phyloP scores from a whole-genome alignment of 2,329 filamentous ascomycete species.

The Clathrospora elynae region DNA sequence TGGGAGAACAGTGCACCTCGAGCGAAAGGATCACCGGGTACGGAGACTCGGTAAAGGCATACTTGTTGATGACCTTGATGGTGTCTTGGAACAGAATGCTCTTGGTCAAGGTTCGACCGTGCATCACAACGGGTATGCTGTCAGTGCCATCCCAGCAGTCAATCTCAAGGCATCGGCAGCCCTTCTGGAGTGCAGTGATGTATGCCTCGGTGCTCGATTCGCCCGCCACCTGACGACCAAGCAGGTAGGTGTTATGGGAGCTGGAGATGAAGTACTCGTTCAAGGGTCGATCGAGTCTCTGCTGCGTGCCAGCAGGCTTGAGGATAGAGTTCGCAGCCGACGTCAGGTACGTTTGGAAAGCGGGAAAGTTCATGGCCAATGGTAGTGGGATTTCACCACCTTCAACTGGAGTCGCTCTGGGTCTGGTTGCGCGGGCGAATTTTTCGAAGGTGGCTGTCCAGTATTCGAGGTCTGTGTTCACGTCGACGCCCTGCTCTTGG shows the following conservation, averaged over 20 bases:
- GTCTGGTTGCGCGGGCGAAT: constrained; percentile 56
- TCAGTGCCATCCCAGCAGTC: constrained; percentile 97
- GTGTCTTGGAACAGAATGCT: constrained; percentile 89
- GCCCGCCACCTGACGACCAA: constrained; percentile 87
- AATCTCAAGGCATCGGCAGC: constrained; percentile 94
- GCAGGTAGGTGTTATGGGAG: constrained; percentile 96
- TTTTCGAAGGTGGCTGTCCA: constrained; percentile 78
- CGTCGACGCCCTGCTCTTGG: constrained; percentile 74
- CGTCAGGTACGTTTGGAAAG: constrained; percentile 65
- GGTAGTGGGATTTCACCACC: constrained; percentile 49
- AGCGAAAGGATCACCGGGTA: constrained; percentile 94
- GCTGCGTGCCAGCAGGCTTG: constrained; percentile 63
- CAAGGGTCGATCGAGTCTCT: constrained; percentile 77
- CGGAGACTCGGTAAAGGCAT: constrained; percentile 84
- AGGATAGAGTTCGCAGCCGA: constrained; percentile 68
- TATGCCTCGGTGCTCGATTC: constrained; percentile 95
- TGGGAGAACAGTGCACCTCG: constrained; percentile 86
- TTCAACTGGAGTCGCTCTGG: constrained; percentile 51
- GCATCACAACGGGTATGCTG: constrained; percentile 85
- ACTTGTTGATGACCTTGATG: constrained; percentile 90
- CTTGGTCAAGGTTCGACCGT: constrained; percentile 86
- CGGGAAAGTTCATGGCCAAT: constrained; percentile 73
- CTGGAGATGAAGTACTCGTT: constrained; percentile 99
- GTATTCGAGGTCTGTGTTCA: constrained; percentile 65
- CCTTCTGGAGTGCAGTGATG: constrained; percentile 82